A percentile compares a stretch with the other conserved stretches of the same genome.
Evolutionary conservation across 768 basidiomycete genomes (phyloP).

Genomic region (Hemileccinum rubropunctum): DNA sequence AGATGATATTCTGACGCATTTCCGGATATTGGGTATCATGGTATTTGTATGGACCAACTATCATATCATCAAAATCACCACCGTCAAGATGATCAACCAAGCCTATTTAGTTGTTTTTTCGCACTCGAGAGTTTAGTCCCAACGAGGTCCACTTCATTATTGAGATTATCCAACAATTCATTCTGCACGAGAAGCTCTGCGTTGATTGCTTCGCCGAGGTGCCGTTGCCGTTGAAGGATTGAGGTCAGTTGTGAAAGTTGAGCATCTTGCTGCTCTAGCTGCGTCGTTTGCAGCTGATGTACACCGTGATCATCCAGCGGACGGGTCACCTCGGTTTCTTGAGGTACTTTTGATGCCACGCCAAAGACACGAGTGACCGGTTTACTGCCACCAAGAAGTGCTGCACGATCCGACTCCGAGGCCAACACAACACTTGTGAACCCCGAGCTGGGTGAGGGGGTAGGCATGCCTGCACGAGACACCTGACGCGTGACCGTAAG

Average conservation of each 20-base stretch:
- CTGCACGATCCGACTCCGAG: slow-evolving; percentile 59
- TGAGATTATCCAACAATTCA: slow-evolving; percentile 80
- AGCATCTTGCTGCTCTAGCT: slow-evolving; percentile 81
- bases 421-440: slow-evolving; percentile 33
- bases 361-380: slow-evolving; percentile 81
- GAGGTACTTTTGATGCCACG: slow-evolving; percentile 46
- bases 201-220: slow-evolving; percentile 83
- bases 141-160: slow-evolving; percentile 71
- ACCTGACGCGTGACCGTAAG: slow-evolving; percentile 69
- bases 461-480: slow-evolving; percentile 35
- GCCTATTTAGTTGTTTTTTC: slow-evolving; percentile 78
- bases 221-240: slow-evolving; percentile 79
- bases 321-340: slow-evolving; percentile 83
- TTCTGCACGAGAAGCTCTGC: slow-evolving; percentile 82
- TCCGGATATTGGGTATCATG: slow-evolving; percentile 16
- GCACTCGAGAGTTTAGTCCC: slow-evolving; percentile 76
- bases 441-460: slow-evolving; percentile 26
- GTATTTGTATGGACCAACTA: slow-evolving; percentile 21
- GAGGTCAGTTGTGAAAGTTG: slow-evolving; percentile 79
- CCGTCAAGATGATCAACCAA: slow-evolving; percentile 59
- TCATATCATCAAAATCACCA: slow-evolving; percentile 1
- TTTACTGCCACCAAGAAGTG: slow-evolving; percentile 53
- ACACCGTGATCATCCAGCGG: slow-evolving; percentile 85
- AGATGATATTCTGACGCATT: slow-evolving; percentile 16
- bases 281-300: slow-evolving; percentile 71